phyloP scores from a whole-genome alignment of 345 rosid genomes.

The Citrus maxima region DNA sequence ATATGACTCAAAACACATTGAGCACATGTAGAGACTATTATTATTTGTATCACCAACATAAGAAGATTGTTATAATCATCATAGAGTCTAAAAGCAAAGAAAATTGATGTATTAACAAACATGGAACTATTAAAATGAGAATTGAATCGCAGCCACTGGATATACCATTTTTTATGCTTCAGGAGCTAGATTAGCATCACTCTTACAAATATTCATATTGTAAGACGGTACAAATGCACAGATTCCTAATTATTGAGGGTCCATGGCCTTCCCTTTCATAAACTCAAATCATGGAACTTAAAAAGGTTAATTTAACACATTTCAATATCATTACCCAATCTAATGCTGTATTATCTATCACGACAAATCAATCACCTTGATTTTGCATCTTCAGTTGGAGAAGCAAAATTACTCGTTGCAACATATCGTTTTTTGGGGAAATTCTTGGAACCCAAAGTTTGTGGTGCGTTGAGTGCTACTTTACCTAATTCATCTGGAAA shows the following conservation, averaged over 20 bases:
- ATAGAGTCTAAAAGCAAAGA: background rate
- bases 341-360: constrained; percentile 4
- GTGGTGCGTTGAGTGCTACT: constrained; percentile 30
- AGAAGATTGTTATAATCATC: background rate
- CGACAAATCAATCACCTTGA: constrained; percentile 53
- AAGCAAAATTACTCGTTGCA: constrained; percentile 51
- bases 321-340: background rate
- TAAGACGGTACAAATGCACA: background rate
- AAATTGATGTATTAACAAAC: background rate
- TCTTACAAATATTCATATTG: background rate
- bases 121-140: background rate
- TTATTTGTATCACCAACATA: background rate
- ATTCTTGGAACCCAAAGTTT: constrained; percentile 42
- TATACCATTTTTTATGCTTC: background rate
- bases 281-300: constrained; percentile 2
- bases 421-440: constrained; percentile 33
- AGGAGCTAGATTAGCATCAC: background rate
- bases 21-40: background rate
- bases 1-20: background rate
- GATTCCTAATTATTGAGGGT: background rate
- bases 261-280: background rate
- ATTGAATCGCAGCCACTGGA: background rate
- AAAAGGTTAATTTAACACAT: background rate
- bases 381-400: constrained; percentile 65
- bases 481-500: constrained; percentile 60